These are phyloP conservation scores for Carallia brachiata DNA, from an alignment of 345 rosid species.

Conservation along the genomic window DNA sequence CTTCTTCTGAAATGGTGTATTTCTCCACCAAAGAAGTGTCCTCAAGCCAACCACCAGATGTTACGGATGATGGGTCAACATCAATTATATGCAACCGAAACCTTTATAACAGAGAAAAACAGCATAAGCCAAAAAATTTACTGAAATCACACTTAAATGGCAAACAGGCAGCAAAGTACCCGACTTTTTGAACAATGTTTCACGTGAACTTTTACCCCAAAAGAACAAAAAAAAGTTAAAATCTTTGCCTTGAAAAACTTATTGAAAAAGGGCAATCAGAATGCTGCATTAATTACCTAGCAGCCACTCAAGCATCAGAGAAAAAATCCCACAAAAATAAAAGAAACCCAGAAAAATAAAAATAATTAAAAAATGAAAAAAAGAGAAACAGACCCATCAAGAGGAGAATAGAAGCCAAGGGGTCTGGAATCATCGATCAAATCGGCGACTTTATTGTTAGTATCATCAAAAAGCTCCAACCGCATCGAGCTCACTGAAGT, in stretches of 20 bases:
- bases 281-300: too few species aligned
- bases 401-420: conserved; percentile 76
- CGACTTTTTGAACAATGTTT: too few species aligned
- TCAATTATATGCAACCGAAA: conserved; percentile 74
- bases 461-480: conserved; percentile 79
- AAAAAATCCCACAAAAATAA: background rate
- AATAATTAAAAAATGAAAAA: background rate
- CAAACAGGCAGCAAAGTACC: too few species aligned
- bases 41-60: conserved; percentile 94
- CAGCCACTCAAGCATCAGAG: too few species aligned
- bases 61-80: conserved; percentile 84
- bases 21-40: conserved; percentile 88
- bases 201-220: too few species aligned
- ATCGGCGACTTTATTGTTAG: conserved; percentile 51
- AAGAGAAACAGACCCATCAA: conserved; percentile 53
- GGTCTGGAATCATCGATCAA: conserved; percentile 58
- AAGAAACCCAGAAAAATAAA: background rate
- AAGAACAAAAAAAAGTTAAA: too few species aligned
- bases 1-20: conserved; percentile 80
- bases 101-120: conserved; percentile 31
- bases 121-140: background rate
- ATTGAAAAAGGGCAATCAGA: too few species aligned
- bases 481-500: conserved; percentile 71
- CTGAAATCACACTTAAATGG: background rate
- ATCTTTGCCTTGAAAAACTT: too few species aligned